Evolutionary conservation across 805 yeast species (phyloP).

Genomic region (Komagataella mondaviorum): DNA sequence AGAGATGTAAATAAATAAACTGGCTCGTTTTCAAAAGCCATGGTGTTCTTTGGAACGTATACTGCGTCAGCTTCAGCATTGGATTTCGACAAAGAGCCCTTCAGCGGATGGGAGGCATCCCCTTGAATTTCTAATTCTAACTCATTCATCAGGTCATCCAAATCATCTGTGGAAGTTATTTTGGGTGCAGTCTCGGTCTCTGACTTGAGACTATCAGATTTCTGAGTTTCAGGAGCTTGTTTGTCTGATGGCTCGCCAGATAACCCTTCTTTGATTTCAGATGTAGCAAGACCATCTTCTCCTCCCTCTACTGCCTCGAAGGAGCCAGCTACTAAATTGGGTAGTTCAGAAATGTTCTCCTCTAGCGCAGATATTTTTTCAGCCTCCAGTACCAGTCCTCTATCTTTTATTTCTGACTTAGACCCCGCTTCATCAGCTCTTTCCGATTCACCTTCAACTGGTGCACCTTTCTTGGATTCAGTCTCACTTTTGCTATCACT

Average conservation of each 20-base stretch:
- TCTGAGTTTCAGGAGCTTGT: background rate
- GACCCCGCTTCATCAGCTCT: slow-evolving; percentile 3
- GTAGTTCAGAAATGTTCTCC: slow-evolving; percentile 1
- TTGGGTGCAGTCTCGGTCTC: background rate
- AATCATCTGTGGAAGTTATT: background rate
- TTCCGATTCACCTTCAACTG: slow-evolving; percentile 4
- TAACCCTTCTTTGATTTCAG: slow-evolving; percentile 2
- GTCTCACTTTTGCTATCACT: background rate
- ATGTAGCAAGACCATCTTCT: background rate
- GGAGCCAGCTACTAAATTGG: background rate
- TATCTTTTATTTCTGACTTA: too few species aligned
- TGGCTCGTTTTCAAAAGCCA: slow-evolving; percentile 36
- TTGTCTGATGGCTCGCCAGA: slow-evolving; percentile 3
- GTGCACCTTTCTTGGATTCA: background rate
- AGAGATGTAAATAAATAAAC: slow-evolving; percentile 73
- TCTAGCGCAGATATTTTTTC: slow-evolving; percentile 2
- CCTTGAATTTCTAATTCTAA: background rate
- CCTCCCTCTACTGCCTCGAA: slow-evolving; percentile 2
- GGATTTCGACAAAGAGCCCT: background rate
- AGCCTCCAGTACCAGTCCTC: slow-evolving; percentile 1
- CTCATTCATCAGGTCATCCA: background rate
- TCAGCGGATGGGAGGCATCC: background rate
- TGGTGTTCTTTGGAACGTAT: slow-evolving; percentile 17
- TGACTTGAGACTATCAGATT: background rate
- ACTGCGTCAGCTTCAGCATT: slow-evolving; percentile 10